Conservation (phyloP, 106 monocot genomes). For the Hemerocallis citrina region DNA sequence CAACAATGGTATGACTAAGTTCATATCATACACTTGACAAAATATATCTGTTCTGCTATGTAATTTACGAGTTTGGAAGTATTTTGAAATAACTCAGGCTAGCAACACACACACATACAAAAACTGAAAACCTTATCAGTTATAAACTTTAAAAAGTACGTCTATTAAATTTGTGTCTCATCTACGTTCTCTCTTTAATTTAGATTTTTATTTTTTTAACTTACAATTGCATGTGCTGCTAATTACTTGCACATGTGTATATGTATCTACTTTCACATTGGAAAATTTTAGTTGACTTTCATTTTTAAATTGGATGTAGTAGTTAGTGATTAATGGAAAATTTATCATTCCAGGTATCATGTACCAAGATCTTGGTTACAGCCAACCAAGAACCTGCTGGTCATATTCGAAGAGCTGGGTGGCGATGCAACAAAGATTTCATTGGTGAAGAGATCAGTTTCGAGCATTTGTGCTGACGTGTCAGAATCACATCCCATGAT, state of each 20-base stretch:
- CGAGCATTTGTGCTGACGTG: slow-evolving; percentile 75
- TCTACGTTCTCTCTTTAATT: background rate
- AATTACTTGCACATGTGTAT: too few species aligned
- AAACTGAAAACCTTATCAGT: too few species aligned
- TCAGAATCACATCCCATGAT: slow-evolving; percentile 83
- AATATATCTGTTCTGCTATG: too few species aligned
- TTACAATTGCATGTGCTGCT: too few species aligned
- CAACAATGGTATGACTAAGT: slow-evolving; percentile 66
- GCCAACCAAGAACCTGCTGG: slow-evolving; percentile 68
- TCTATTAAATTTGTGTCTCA: too few species aligned
- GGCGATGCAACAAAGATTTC: slow-evolving; percentile 75
- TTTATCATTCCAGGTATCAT: slow-evolving; percentile 64
- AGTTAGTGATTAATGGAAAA: background rate
- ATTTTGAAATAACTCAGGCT: too few species aligned
- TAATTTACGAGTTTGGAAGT: too few species aligned
- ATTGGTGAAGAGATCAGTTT: slow-evolving; percentile 64
- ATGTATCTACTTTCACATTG: too few species aligned
- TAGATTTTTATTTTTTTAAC: background rate
- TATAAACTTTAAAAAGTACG: too few species aligned
- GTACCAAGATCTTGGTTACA: slow-evolving; percentile 87
- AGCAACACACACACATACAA: too few species aligned
- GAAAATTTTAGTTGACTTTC: background rate
- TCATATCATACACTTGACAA: too few species aligned
- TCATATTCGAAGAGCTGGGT: slow-evolving; percentile 88
- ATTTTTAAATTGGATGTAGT: background rate